phyloP scores from a whole-genome alignment of 2,329 filamentous ascomycete species.

The Colletotrichum shisoi region DNA sequence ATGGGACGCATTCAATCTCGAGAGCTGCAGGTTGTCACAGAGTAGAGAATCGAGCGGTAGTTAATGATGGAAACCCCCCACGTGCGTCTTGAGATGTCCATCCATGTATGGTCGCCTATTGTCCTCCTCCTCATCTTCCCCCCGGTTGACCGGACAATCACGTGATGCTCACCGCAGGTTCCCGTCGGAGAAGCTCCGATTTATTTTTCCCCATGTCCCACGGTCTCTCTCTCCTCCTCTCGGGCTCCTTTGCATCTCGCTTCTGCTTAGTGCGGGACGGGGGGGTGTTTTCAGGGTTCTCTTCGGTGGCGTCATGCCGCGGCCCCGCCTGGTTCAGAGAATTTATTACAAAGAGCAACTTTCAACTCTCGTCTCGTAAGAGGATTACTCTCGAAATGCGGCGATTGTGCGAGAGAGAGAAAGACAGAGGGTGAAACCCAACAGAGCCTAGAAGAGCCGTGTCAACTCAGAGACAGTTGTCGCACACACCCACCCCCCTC shows the following conservation, averaged over 20 bases:
- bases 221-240: background rate
- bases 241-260: background rate
- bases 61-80: too few species aligned
- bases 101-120: background rate
- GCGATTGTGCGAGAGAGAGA: background rate
- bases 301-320: constrained; percentile 9
- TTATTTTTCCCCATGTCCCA: background rate
- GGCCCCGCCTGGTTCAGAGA: background rate
- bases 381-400: too few species aligned
- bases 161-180: background rate
- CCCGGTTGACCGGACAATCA: background rate
- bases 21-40: too few species aligned
- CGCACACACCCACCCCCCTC: too few species aligned
- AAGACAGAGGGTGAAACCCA: background rate
- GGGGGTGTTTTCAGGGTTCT: background rate
- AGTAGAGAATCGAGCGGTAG: too few species aligned
- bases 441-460: background rate
- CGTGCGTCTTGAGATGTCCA: background rate
- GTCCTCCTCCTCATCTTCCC: background rate
- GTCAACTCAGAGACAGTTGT: background rate
- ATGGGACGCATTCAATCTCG: background rate
- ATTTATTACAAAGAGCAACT: background rate
- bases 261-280: background rate
- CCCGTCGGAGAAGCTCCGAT: background rate
- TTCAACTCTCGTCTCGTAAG: background rate